phyloP scores from a whole-genome alignment of 176 grass and related monocot genomes.

The Olyra latifolia region DNA sequence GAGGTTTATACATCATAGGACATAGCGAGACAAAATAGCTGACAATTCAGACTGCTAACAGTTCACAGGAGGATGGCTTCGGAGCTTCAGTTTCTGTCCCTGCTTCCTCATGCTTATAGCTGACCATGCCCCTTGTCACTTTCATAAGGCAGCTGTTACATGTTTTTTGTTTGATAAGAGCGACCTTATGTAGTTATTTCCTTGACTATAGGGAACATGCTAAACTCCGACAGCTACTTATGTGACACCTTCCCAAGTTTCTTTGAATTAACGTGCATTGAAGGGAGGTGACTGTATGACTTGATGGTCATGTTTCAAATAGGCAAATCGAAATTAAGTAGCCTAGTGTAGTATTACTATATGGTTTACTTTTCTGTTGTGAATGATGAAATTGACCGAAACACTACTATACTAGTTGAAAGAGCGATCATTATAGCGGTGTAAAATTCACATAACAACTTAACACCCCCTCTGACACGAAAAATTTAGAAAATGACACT shows the following conservation, averaged over 20 bases:
- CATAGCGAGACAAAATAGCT: slow-evolving; percentile 25
- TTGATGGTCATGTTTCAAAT: slow-evolving; percentile 11
- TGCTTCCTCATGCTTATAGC: slow-evolving; percentile 42
- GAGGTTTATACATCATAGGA: slow-evolving; percentile 33
- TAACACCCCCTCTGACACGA: too few relatives aligned
- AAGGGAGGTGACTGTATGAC: neutral
- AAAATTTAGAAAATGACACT: too few relatives aligned
- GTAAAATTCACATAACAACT: neutral
- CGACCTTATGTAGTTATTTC: slow-evolving; percentile 24
- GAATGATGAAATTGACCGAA: neutral
- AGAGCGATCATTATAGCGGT: neutral
- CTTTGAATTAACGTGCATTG: slow-evolving; percentile 12
- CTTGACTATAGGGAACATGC: neutral
- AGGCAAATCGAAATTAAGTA: neutral
- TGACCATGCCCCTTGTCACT: slow-evolving; percentile 8
- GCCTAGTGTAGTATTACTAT: neutral
- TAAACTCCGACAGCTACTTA: neutral
- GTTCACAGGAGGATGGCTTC: slow-evolving; percentile 30
- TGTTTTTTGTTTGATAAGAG: neutral
- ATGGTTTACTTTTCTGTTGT: neutral
- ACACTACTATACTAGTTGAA: neutral
- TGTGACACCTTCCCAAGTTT: slow-evolving; percentile 20
- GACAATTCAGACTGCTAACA: slow-evolving; percentile 10
- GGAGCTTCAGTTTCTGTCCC: slow-evolving; percentile 20
- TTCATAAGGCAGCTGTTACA: slow-evolving; percentile 22